Percentiles rank a stretch among this genome's conserved stretches.
These are phyloP conservation scores for Suillus brevipes DNA, from an alignment of 768 basidiomycete genomes.

Conservation along the genomic window DNA sequence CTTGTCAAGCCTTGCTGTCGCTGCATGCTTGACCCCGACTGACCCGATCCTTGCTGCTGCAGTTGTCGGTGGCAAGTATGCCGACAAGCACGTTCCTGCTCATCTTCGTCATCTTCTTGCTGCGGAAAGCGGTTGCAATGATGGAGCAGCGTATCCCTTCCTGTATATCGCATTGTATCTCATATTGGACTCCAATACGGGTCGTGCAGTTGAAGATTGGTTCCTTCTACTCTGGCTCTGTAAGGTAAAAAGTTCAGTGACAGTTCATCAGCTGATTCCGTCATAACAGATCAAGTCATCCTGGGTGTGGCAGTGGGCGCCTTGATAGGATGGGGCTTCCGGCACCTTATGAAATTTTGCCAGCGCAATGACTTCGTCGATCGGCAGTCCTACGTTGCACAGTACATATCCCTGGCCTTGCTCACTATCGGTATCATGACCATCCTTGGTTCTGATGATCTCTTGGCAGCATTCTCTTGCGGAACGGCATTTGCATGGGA, in stretches of 20 bases:
- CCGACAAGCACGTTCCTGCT: conserved; percentile 93
- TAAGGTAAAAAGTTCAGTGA: conserved; percentile 39
- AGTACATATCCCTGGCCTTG: conserved; percentile 82
- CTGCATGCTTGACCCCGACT: conserved; percentile 91
- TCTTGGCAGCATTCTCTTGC: conserved; percentile 92
- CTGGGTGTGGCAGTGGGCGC: conserved; percentile 77
- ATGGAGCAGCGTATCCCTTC: conserved; percentile 96
- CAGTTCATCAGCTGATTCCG: conserved; percentile 9
- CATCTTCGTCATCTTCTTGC: conserved; percentile 69
- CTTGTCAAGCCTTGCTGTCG: conserved; percentile 85
- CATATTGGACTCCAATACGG: conserved; percentile 61
- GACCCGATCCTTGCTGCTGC: conserved; percentile 37
- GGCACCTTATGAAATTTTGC: conserved; percentile 93
- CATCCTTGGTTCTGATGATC: conserved; percentile 88
- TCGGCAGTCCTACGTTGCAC: conserved; percentile 91
- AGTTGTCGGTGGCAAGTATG: conserved; percentile 94
- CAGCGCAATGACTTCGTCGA: conserved; percentile 86
- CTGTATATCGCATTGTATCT: conserved; percentile 89
- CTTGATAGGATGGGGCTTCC: conserved; percentile 72
- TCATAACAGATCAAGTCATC: conserved; percentile 66
- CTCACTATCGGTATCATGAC: conserved; percentile 83
- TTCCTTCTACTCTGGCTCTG: conserved; percentile 84
- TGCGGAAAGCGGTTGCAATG: conserved; percentile 89
- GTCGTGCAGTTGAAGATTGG: conserved; percentile 81
- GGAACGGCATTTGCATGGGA: conserved; percentile 98